These are phyloP conservation scores for Neonothopanus nambi DNA, from an alignment of 1,284 basidiomycete genomes.

Conservation along the genomic window DNA sequence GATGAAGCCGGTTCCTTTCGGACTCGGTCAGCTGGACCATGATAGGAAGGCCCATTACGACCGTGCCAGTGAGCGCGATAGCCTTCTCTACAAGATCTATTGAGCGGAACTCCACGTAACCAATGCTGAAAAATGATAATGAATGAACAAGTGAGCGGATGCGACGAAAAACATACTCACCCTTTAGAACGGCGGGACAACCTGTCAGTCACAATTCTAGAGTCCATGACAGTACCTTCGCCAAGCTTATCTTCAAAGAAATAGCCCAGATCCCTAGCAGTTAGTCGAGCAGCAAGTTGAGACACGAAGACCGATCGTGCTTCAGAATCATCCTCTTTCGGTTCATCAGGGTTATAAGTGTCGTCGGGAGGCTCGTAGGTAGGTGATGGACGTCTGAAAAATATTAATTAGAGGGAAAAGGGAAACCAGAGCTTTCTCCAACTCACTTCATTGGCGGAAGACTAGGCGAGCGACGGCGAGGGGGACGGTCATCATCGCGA, in stretches of 20 bases:
- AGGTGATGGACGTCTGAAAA: slow-evolving; percentile 65
- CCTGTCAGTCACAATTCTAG: slow-evolving; percentile 92
- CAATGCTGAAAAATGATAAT: slow-evolving; percentile 54
- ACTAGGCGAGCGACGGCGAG: slow-evolving; percentile 32
- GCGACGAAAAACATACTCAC: slow-evolving; percentile 45
- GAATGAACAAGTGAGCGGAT: slow-evolving; percentile 30
- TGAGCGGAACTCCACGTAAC: slow-evolving; percentile 94
- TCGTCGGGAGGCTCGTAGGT: slow-evolving; percentile 68
- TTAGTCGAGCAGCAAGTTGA: slow-evolving; percentile 93
- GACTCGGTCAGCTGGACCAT: slow-evolving; percentile 96
- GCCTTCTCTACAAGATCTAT: slow-evolving; percentile 92
- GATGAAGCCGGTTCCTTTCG: slow-evolving; percentile 88
- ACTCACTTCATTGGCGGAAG: slow-evolving; percentile 44
- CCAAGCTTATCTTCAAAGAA: slow-evolving; percentile 99
- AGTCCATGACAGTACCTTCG: slow-evolving; percentile 90
- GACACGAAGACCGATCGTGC: slow-evolving; percentile 97
- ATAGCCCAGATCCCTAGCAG: slow-evolving; percentile 93
- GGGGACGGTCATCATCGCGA: slow-evolving; percentile 28
- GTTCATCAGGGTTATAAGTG: slow-evolving; percentile 71
- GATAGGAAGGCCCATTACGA: slow-evolving; percentile 97
- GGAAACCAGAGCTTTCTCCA: slow-evolving; percentile 9
- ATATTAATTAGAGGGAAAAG: slow-evolving; percentile 15
- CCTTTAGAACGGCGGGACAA: slow-evolving; percentile 94
- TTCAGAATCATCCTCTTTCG: slow-evolving; percentile 89
- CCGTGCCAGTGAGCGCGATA: slow-evolving; percentile 84